Evolutionary conservation across 768 basidiomycete genomes (phyloP).

Genomic region (Trametes sanguinea): DNA sequence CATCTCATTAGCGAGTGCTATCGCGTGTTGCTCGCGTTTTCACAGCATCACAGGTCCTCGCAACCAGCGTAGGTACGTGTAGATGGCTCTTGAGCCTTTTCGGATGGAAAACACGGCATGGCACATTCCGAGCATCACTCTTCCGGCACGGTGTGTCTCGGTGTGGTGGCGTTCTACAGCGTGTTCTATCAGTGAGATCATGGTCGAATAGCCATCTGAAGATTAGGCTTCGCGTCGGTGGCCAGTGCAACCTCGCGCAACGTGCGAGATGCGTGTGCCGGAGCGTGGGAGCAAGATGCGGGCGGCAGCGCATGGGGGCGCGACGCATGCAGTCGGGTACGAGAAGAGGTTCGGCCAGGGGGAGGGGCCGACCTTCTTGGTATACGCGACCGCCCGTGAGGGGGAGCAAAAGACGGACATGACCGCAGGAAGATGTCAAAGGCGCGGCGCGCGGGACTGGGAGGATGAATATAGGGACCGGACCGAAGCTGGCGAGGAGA

Average conservation of each 20-base stretch:
- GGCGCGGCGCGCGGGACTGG: background rate
- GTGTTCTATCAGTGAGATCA: conserved; percentile 10
- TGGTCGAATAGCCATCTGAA: conserved; percentile 11
- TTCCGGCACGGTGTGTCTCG: background rate
- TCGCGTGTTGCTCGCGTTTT: no score
- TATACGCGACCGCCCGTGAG: background rate
- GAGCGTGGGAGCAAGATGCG: conserved; percentile 9
- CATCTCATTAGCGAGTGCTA: no score
- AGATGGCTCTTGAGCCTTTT: no score
- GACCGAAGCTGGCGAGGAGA: conserved; percentile 16
- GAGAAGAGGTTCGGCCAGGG: background rate
- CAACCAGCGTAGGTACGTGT: no score
- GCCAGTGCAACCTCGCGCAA: conserved; percentile 7
- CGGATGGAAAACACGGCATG: no score
- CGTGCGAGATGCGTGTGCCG: conserved; percentile 10
- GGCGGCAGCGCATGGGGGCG: background rate
- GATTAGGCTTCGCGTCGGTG: conserved; percentile 5
- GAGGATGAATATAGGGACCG: conserved; percentile 17
- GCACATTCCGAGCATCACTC: no score
- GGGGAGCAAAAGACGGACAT: conserved; percentile 16
- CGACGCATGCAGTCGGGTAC: conserved; percentile 4
- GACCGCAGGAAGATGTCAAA: conserved; percentile 19
- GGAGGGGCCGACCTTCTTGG: background rate
- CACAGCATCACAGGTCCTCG: no score
- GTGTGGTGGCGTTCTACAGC: conserved; percentile 4